A percentile compares a stretch with the other conserved stretches of the same genome.
These are phyloP conservation scores for Seiridium cupressi DNA, from an alignment of 2,329 filamentous ascomycete genomes.

Conservation along the genomic window DNA sequence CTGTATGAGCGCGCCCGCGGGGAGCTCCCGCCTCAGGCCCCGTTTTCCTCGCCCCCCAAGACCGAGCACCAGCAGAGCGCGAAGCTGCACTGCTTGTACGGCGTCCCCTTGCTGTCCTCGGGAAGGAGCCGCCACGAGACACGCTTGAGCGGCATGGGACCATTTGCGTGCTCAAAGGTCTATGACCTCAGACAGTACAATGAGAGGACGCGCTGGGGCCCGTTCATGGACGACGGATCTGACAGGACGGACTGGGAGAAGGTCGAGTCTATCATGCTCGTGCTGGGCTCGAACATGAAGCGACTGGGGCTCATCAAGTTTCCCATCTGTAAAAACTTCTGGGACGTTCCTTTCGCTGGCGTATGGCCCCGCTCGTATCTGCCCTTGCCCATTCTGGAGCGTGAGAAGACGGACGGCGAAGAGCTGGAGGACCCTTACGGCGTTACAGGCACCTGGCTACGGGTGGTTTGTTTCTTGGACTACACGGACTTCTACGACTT, in stretches of 20 bases:
- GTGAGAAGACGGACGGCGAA: constrained; percentile 39
- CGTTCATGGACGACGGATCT: constrained; percentile 64
- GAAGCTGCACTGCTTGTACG: constrained; percentile 68
- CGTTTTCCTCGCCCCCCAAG: constrained; percentile 29
- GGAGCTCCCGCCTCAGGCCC: constrained; percentile 15
- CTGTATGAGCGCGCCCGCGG: constrained; percentile 58
- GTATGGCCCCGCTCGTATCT: constrained; percentile 51
- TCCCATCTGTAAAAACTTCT: constrained; percentile 49
- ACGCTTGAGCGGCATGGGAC: constrained; percentile 23
- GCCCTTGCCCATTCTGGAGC: constrained; percentile 26
- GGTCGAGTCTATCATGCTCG: constrained; percentile 71
- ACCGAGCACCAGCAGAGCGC: constrained; percentile 62
- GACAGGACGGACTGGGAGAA: constrained; percentile 75
- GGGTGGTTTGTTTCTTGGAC: constrained; percentile 59
- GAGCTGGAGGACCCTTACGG: constrained; percentile 67
- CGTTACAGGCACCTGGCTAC: constrained; percentile 68
- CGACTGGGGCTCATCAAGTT: constrained; percentile 41
- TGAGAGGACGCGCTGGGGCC: constrained; percentile 63
- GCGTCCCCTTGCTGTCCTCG: constrained; percentile 50
- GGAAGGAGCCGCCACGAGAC: constrained; percentile 29
- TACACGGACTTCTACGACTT: constrained; percentile 71
- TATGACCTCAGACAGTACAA: constrained; percentile 74
- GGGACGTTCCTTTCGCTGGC: constrained; percentile 55
- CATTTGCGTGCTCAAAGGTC: constrained; percentile 65
- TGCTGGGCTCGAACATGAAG: constrained; percentile 62